phyloP scores from a whole-genome alignment of 495 filamentous ascomycete genomes.

The Trichoderma erinaceum region DNA sequence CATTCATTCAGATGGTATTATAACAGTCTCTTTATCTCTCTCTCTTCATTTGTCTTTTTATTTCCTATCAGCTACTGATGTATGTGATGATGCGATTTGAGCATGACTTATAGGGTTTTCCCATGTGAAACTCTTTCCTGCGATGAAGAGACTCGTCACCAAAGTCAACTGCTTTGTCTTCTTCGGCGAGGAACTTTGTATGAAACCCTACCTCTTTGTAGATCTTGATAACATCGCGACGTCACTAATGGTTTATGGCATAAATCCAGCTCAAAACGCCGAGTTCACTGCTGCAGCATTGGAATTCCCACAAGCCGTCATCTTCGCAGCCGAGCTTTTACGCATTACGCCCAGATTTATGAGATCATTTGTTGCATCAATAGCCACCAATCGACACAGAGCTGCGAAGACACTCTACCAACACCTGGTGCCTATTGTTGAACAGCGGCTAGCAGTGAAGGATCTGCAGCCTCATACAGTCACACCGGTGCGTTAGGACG shows the following conservation, averaged over 20 bases:
- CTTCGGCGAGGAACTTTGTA: not conserved
- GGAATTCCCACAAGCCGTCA: not conserved
- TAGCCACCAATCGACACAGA: not conserved
- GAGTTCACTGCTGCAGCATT: not conserved
- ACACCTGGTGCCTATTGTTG: conserved; percentile 17
- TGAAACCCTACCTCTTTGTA: not conserved
- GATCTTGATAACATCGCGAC: not conserved
- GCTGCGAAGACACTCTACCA: conserved; percentile 18
- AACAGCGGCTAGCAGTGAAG: conserved; percentile 16
- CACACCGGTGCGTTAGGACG: not conserved
- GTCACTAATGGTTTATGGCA: not conserved
- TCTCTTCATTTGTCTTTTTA: not conserved
- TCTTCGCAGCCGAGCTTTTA: not conserved
- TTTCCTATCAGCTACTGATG: not conserved
- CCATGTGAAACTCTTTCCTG: not conserved
- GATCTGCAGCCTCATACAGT: not conserved
- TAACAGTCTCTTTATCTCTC: not conserved
- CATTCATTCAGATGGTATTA: not conserved
- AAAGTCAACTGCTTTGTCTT: conserved; percentile 7
- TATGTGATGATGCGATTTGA: not conserved
- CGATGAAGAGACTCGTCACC: not conserved
- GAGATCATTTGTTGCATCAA: not conserved
- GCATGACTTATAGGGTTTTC: not conserved
- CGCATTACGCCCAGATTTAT: not conserved
- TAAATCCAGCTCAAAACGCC: not conserved